Evolutionary conservation across 306 rosid genomes (phyloP).

Genomic region (Citrullus colocynthis): DNA sequence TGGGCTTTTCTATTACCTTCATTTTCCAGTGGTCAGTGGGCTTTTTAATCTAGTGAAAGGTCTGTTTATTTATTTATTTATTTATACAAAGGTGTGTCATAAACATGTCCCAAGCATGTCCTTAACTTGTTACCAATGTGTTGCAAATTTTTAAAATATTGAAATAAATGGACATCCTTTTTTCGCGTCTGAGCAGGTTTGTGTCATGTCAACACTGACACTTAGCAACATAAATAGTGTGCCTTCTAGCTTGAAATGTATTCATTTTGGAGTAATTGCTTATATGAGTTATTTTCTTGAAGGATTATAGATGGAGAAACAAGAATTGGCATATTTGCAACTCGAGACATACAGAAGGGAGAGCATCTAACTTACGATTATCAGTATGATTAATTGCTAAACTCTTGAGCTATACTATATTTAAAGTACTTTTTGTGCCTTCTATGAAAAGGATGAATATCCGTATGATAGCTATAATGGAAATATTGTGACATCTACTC

Average conservation of each 20-base stretch:
- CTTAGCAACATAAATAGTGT: not conserved
- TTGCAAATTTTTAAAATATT: not conserved
- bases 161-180: not conserved
- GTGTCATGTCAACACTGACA: not conserved
- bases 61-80: not conserved
- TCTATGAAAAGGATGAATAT: not conserved
- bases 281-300: constrained; percentile 6
- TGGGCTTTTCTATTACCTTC: not conserved
- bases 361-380: constrained; percentile 92
- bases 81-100: not conserved
- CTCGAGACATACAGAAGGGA: constrained; percentile 58
- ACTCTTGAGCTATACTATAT: constrained; percentile 10
- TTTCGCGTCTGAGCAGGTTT: not conserved
- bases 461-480: not conserved
- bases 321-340: constrained; percentile 84
- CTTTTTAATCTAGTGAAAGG: not conserved
- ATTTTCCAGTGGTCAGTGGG: not conserved
- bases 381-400: constrained; percentile 52
- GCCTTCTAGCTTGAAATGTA: not conserved
- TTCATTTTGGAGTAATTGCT: not conserved
- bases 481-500: not conserved
- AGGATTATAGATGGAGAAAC: constrained; percentile 97
- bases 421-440: not conserved
- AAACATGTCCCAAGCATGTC: not conserved
- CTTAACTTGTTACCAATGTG: not conserved